Evolutionary conservation across 1,139 yeast species (phyloP), one percentile per base, ranked within the genome.

Genomic region (Sugiyamaella xylanicola): DNA sequence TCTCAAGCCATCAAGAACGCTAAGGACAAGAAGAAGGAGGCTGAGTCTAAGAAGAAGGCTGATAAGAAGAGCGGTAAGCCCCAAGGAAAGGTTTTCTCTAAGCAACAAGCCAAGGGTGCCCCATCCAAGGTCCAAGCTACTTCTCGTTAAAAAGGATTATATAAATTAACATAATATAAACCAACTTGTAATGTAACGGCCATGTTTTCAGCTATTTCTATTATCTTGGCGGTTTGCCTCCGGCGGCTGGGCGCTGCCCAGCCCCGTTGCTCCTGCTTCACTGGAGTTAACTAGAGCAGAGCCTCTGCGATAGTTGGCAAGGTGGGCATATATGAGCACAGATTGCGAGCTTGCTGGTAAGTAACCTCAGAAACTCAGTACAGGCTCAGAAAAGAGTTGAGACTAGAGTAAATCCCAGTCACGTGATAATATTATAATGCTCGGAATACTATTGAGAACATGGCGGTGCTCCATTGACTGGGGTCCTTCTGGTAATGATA

Each of bases 21-120:
- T 77, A 92, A 92, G 86, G 97, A 89, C 78, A 84, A 90, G 83
- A 90, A 89, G 89, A 88, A 89, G 86, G 87, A 85, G 75, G 89
- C 84, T 71, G 93, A 90, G 81, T 93, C 87, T 77, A 84, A 87
- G 77, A 92, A 95, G 87, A 89, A 88, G 85, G 93, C 96, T 74
- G 93, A 86, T 73, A 86, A 87, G 81, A 85, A 79, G 77, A 93
- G 86, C 77, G 91, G 87, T 76, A 75, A 87, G 72, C 82, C 84
- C 75, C 87, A 87, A 83, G 95, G 95, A 84, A 85, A 96, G 92
- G 88, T 84, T 64, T 65, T 72, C 61, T 67, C 75, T 62, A 73
- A 73, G 73, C 73, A 72, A 66, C 71, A 65, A 59, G 72, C 73
- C 60, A 72, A 70, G 71, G 77, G 76, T 59, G 70, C 72, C 53